Evolutionary conservation across 805 yeast species (phyloP).

Genomic region (Pichia cabralensis): DNA sequence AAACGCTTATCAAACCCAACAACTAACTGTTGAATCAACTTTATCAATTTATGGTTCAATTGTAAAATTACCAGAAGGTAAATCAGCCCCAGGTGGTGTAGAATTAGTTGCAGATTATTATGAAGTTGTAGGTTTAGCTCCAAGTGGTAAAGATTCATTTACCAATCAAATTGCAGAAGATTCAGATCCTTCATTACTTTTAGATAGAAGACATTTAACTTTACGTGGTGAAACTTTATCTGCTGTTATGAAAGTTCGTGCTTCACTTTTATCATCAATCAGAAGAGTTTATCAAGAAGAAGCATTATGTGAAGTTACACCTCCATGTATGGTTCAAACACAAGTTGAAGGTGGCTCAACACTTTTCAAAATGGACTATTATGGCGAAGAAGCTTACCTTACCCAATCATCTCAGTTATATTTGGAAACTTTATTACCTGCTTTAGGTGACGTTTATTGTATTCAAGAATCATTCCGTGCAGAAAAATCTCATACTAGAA

Average conservation of each 20-base stretch:
- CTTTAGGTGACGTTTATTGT: constrained; percentile 95
- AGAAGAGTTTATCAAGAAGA: constrained; percentile 73
- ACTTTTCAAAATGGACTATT: constrained; percentile 83
- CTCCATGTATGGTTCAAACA: constrained; percentile 99
- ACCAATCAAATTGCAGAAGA: constrained; percentile 89
- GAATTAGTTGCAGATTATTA: constrained; percentile 89
- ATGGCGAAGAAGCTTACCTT: constrained; percentile 92
- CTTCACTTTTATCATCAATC: constrained; percentile 59
- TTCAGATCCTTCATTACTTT: constrained; percentile 84
- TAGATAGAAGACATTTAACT: constrained; percentile 94
- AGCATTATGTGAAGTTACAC: constrained; percentile 82
- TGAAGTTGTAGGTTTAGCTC: constrained; percentile 85
- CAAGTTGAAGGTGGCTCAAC: constrained; percentile 99
- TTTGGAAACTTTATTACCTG: constrained; percentile 91
- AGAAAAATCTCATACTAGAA: constrained; percentile 96
- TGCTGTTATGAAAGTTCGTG: constrained; percentile 91
- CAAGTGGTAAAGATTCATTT: constrained; percentile 91
- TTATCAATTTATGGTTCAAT: constrained; percentile 72
- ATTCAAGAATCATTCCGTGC: constrained; percentile 99
- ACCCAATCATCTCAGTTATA: constrained; percentile 97
- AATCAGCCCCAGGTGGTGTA: constrained; percentile 95
- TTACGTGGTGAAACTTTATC: constrained; percentile 92
- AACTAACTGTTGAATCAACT: constrained; percentile 83
- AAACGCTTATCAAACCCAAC: constrained; percentile 73
- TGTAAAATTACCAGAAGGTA: constrained; percentile 85